Conservation (phyloP, 495 filamentous ascomycete genomes). For the Penicillium coffeae region DNA sequence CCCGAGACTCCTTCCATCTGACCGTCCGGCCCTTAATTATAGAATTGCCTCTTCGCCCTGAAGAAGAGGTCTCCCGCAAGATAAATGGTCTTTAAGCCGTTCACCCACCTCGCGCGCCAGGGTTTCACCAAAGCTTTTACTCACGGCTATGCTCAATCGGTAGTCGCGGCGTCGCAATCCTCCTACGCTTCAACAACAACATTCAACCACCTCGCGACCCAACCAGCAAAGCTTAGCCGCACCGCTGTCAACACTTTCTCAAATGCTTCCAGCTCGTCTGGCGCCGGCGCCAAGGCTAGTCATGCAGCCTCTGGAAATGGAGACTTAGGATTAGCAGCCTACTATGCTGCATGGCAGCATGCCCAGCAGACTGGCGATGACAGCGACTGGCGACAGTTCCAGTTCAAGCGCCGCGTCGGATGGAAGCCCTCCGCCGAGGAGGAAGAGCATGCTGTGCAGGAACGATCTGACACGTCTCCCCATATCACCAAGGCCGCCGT, state of each 20-base stretch:
- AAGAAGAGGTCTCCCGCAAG: constrained; percentile 51
- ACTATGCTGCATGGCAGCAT: constrained; percentile 84
- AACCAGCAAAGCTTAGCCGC: constrained; percentile 56
- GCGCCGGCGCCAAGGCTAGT: constrained; percentile 43
- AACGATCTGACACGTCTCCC: constrained; percentile 24
- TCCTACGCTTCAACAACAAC: constrained; percentile 68
- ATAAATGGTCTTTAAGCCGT: constrained; percentile 82
- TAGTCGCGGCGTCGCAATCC: constrained; percentile 90
- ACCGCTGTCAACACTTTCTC: constrained; percentile 69
- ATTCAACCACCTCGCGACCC: constrained; percentile 49
- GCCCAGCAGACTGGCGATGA: constrained; percentile 66
- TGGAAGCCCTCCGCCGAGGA: constrained; percentile 67
- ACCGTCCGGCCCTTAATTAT: neutral
- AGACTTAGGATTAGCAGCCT: constrained; percentile 68
- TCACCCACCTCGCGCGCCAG: constrained; percentile 91
- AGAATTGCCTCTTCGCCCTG: constrained; percentile 49
- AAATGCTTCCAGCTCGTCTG: constrained; percentile 50
- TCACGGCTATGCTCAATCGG: constrained; percentile 94
- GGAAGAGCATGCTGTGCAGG: constrained; percentile 43
- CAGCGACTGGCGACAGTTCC: constrained; percentile 86
- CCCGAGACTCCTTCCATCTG: neutral
- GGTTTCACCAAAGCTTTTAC: constrained; percentile 94
- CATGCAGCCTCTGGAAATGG: constrained; percentile 41
- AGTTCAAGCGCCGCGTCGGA: constrained; percentile 79
- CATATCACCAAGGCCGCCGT: constrained; percentile 58